Evolutionary conservation across 345 rosid genomes (phyloP), one percentile per base, ranked within the genome.

Genomic region (Arabis hirsuta): DNA sequence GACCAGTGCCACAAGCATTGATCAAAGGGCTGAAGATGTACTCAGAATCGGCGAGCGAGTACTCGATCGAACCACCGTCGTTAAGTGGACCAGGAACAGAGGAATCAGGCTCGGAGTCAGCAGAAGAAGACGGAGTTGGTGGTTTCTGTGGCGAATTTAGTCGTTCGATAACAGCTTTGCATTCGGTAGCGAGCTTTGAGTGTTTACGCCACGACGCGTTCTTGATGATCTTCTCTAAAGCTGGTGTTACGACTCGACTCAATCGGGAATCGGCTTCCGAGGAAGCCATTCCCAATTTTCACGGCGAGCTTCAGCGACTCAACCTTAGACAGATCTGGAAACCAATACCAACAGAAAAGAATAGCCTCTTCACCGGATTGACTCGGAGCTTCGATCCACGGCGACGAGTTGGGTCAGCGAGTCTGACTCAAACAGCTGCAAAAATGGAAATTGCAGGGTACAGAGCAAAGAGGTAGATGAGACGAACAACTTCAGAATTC

Each of bases 201-300:
- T 95, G 97, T 70, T 95, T 95, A 22, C 99, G 81, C 97, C 99
- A 95, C 45, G 99, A 95, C 14, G 92, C 89, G 72, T 91, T 89
- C 77, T 91, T 89, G 26, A 90, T 71, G 78, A 95, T 87, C 81
- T 86, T 88, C 78, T 95, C 99, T 22, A 95, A 73, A 63, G 96
- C 91, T 10, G 96, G 99, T 66, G 77, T 82, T 46, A 91, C 74
- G 52, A 87, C 87, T 79, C 78, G 86, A 81, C 79, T 82, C 73
- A 95, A 69, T 83, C 97, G 96, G 96, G 97, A 91, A 88, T 87
- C 91, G 84, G 91, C 98, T 88, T 89, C 98, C 96, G 92, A 79
- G 77, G 98, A 91, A 89, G 99, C 93, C 99, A 95, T 95, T 86
- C 97, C 97, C 96, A 76, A 38, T 45, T 60, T 60, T 74, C 81